Percentiles rank a stretch among this genome's conserved stretches.
phyloP scores from a whole-genome alignment of 2,329 filamentous ascomycete genomes.

The Laburnicola sp. region DNA sequence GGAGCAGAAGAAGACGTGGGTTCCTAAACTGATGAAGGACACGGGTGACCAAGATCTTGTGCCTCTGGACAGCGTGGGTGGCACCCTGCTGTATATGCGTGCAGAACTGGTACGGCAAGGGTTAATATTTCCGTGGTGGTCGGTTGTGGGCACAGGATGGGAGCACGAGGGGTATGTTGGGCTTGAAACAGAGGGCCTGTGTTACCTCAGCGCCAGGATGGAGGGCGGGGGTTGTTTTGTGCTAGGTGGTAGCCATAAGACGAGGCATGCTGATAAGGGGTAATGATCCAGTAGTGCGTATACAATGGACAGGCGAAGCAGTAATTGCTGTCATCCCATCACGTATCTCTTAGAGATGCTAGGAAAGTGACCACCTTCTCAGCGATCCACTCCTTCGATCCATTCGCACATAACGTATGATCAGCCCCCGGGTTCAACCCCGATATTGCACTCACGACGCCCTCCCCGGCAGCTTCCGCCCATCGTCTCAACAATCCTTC shows the following conservation, averaged over 20 bases:
- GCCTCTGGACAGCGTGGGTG: background rate
- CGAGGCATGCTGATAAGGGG: background rate
- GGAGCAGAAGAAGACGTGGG: background rate
- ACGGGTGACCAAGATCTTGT: background rate
- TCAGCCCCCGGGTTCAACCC: constrained; percentile 9
- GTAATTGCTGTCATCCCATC: too few relatives aligned
- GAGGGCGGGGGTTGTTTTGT: constrained; percentile 1
- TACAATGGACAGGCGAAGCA: too few relatives aligned
- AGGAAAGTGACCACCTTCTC: constrained; percentile 1
- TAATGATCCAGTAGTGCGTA: too few relatives aligned
- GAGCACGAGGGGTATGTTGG: background rate
- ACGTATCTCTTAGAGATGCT: background rate
- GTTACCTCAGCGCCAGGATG: background rate
- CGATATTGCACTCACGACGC: constrained; percentile 8
- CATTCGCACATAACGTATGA: constrained; percentile 6
- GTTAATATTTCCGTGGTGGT: background rate
- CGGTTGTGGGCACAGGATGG: background rate
- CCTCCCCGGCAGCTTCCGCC: background rate
- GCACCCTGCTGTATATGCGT: background rate
- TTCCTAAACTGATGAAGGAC: background rate
- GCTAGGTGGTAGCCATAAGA: background rate
- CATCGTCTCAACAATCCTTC: constrained; percentile 1
- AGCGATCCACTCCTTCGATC: background rate
- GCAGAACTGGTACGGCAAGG: background rate
- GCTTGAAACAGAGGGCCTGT: background rate